Base-by-base conservation (phyloP, 352 stramenopile genomes). In the Phytophthora pisi region DNA sequence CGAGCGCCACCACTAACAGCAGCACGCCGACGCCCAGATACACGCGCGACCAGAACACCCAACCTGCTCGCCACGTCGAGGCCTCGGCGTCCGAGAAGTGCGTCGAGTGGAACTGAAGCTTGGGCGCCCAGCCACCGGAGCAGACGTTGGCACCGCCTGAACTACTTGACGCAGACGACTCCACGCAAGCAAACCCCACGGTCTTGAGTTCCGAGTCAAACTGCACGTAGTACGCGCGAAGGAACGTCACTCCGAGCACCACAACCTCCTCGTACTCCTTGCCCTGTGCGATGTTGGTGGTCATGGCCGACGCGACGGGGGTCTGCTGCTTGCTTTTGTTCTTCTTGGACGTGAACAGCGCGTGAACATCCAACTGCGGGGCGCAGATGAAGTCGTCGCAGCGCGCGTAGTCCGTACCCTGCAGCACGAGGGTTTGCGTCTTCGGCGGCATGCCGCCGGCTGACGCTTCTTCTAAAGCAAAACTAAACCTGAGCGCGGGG, bases 191-290 rank as follows among this genome's bases (percentile, higher is more conserved):
- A 43, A 92, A 87, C 1, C 77, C 63, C 10, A 92, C 69, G 3
- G 59, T 72, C 13, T 68, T 62, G 8, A 54, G 40, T 10, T 77
- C 63, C 8, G 75, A 79, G 64, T 92, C 79, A 61, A 92, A 92
- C 42, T 74, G 69, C 16, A 79, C 79, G 67, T 92, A 92, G 52
- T 90, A 90, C n/a, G 81, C 66, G 26, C 84, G 81, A 51, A 92
- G 42, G 64, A 92, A 92, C 28, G 87, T 74, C 15, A 82, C 78
- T 16, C 84, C 84, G 5, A 92, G 74, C 31, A 92, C 75, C 45
- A 88, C 67, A 42, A 86, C 75, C 34, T 82, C 69, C 3, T 68
- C 46, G n/a, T 54, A 42, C 28, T 61, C 57, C 7, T 65, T 57
- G 10, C 42, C 57, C 9, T 64, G 56, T 13, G 30, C 55, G 28